phyloP scores from a whole-genome alignment of 1,139 yeast species.

The Hanseniaspora sp. region DNA sequence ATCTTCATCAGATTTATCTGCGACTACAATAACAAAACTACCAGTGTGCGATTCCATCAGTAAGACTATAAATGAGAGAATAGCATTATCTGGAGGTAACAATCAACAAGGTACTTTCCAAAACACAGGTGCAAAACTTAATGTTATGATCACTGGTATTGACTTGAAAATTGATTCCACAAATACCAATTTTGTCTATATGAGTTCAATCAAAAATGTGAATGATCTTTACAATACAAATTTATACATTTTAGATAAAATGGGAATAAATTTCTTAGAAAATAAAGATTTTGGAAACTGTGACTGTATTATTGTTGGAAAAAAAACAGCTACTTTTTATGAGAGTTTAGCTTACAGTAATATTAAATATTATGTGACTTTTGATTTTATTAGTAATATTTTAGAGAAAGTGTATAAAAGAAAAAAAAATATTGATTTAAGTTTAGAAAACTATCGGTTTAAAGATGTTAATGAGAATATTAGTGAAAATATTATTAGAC shows the following conservation, averaged over 20 bases:
- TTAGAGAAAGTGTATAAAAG: conserved; percentile 12
- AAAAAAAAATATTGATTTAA: background rate
- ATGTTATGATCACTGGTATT: conserved; percentile 2
- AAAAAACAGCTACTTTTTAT: conserved; percentile 11
- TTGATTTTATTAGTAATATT: background rate
- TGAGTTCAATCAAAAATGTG: conserved; percentile 9
- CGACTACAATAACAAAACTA: background rate
- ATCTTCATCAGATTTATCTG: background rate
- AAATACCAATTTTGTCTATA: conserved; percentile 4
- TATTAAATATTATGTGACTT: background rate
- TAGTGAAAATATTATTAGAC: conserved; percentile 5
- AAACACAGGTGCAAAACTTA: background rate
- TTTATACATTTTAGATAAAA: conserved; percentile 7
- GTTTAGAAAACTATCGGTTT: background rate
- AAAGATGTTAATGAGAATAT: background rate
- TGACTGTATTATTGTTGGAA: conserved; percentile 5
- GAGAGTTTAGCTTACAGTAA: conserved; percentile 2
- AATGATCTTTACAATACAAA: conserved; percentile 2
- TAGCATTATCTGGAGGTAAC: conserved; percentile 10
- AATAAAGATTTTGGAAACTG: conserved; percentile 5
- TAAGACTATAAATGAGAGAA: conserved; percentile 2
- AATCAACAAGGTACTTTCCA: background rate
- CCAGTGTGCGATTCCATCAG: background rate
- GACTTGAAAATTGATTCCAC: conserved; percentile 6
- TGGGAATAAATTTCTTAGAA: conserved; percentile 6